Evolutionary conservation across 495 filamentous ascomycete species (phyloP).

Genomic region (Pyronema omphalodes): DNA sequence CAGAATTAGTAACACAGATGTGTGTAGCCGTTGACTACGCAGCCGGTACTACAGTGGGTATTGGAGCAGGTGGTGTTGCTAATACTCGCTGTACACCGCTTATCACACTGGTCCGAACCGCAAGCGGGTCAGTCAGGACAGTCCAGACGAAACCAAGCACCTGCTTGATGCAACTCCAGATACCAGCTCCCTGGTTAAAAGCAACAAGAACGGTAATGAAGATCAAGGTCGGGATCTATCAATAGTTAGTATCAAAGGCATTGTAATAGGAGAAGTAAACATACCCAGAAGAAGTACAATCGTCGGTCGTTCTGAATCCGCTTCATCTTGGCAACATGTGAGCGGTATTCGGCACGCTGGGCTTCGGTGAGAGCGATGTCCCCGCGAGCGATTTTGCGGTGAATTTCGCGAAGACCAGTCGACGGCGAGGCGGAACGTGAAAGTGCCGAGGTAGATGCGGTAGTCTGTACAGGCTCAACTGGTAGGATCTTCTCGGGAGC

Average conservation of each 20-base stretch:
- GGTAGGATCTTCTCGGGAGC: constrained; percentile 28
- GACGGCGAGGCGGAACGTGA: constrained; percentile 24
- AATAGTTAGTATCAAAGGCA: constrained; percentile 15
- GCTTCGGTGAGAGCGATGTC: constrained; percentile 35
- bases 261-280: background rate
- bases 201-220: constrained; percentile 47
- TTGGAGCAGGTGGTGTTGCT: constrained; percentile 6
- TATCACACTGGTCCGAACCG: constrained; percentile 5
- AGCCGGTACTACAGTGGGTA: background rate
- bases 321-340: constrained; percentile 59
- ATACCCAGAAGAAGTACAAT: constrained; percentile 73
- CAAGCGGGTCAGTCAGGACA: constrained; percentile 25
- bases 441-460: constrained; percentile 28
- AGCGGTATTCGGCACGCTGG: constrained; percentile 52
- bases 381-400: constrained; percentile 16
- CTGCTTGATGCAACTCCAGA: constrained; percentile 32
- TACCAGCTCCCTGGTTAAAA: constrained; percentile 38
- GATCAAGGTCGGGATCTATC: constrained; percentile 40
- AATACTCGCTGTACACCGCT: too few species aligned
- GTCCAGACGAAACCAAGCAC: constrained; percentile 31
- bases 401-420: constrained; percentile 16
- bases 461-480: constrained; percentile 44
- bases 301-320: constrained; percentile 55
- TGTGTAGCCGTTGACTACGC: too few species aligned
- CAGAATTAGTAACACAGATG: too few species aligned